These are phyloP conservation scores for Rhodotorula sp. DNA, from an alignment of 1,284 basidiomycete genomes.

Conservation along the genomic window DNA sequence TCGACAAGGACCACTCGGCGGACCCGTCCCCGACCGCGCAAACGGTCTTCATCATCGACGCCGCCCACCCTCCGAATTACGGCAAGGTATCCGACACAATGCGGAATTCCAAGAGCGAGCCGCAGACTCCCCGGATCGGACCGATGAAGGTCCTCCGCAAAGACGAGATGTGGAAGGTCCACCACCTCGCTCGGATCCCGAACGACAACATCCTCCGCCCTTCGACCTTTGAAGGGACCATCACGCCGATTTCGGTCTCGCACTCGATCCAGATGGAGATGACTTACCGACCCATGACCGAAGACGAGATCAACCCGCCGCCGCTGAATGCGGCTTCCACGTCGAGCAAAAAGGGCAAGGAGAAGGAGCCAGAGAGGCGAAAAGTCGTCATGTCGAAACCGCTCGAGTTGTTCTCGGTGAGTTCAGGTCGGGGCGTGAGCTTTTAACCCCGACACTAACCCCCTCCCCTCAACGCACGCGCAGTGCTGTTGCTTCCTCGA, in stretches of 20 bases:
- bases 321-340: background rate
- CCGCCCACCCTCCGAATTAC: constrained; percentile 29
- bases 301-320: constrained; percentile 24
- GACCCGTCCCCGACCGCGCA: constrained; percentile 19
- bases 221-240: constrained; percentile 30
- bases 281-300: constrained; percentile 29
- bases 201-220: constrained; percentile 39
- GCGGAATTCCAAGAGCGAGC: background rate
- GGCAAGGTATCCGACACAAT: constrained; percentile 27
- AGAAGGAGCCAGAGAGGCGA: constrained; percentile 24
- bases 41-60: constrained; percentile 38
- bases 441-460: background rate
- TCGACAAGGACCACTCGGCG: constrained; percentile 16
- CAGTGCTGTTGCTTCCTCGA: constrained; percentile 43
- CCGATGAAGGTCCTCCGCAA: constrained; percentile 30
- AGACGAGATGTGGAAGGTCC: constrained; percentile 31
- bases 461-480: background rate
- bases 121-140: constrained; percentile 11
- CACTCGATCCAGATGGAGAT: constrained; percentile 36
- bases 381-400: constrained; percentile 21
- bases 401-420: background rate
- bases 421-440: background rate
- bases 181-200: constrained; percentile 35
- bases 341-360: constrained; percentile 16
- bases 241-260: constrained; percentile 24